Evolutionary conservation across 805 yeast genomes (phyloP).

Genomic region (Naumovozyma baii): DNA sequence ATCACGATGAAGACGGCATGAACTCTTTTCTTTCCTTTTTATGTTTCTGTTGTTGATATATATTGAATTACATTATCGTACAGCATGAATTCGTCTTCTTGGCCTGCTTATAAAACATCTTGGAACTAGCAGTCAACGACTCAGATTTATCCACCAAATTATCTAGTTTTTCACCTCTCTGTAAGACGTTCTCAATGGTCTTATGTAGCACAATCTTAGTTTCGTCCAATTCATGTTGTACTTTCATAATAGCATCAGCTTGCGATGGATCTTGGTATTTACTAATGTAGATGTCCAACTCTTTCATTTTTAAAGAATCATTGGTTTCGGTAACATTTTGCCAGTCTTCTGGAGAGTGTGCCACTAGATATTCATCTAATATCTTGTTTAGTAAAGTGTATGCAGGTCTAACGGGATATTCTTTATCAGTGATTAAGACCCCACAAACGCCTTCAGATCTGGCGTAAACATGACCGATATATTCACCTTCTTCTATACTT

Average conservation of each 20-base stretch:
- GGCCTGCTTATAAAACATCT: slow-evolving; percentile 95
- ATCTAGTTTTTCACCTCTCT: slow-evolving; percentile 94
- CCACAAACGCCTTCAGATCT: slow-evolving; percentile 88
- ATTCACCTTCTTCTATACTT: slow-evolving; percentile 82
- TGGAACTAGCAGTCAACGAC: slow-evolving; percentile 76
- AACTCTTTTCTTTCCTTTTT: too few relatives aligned
- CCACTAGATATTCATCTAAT: slow-evolving; percentile 78
- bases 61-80: slow-evolving; percentile 44
- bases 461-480: slow-evolving; percentile 85
- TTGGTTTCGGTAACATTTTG: slow-evolving; percentile 36
- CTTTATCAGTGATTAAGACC: slow-evolving; percentile 85
- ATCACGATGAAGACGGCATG: too few relatives aligned
- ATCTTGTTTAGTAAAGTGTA: slow-evolving; percentile 85
- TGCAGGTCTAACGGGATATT: slow-evolving; percentile 95
- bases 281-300: slow-evolving; percentile 57
- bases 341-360: slow-evolving; percentile 75
- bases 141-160: slow-evolving; percentile 91
- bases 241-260: slow-evolving; percentile 94
- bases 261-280: slow-evolving; percentile 95
- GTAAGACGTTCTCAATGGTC: slow-evolving; percentile 87
- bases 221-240: slow-evolving; percentile 95
- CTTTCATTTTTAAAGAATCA: slow-evolving; percentile 29
- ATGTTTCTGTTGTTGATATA: background rate
- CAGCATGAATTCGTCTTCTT: slow-evolving; percentile 91
- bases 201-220: slow-evolving; percentile 93